Evolutionary conservation across 1,139 yeast genomes (phyloP), one percentile per base, ranked within the genome.

Genomic region (Yamadazyma diddensiae): DNA sequence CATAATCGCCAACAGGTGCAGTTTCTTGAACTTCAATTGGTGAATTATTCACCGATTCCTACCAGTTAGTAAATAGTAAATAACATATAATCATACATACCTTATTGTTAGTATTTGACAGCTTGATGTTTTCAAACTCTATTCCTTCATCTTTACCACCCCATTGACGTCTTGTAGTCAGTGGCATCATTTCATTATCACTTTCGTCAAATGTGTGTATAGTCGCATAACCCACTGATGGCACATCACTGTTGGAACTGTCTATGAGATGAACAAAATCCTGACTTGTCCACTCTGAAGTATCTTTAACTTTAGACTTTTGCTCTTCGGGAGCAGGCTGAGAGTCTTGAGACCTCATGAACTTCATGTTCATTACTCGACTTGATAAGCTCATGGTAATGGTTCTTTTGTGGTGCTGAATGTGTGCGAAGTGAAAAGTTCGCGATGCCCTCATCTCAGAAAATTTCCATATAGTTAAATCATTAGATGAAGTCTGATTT

Each of bases 281-380:
- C 2, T 76, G 71, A 27, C 76, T 56, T 12, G 62, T 64, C 90
- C 90, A 82, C 57, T 74, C 82, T 18, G 85, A 79, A 11, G 59
- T 43, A 52, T 79, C 88, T 31, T 62, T 64, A 18, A 73, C 52
- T 43, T 65, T 73, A 19, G 47, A 49, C 15, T 52, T 44, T 21
- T 60, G 68, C 26, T 65, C 67, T 21, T 57, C 59, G 30, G 58
- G 54, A 27, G 57, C 28, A 31, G 35, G 39, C 31, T 15, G 25
- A 9, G 33, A 31, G 12, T 39, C 43, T 9, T 33, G 35, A 28
- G 21, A 40, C 46, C 59, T 63, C 75, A 69, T 69, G 72, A 69
- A 69, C 70, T 82, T 82, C 90, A 82, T 82, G 69, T 77, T 79
- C 73, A 77, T 61, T 47, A 82, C 80, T 46, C 82, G 66, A 45